Percentiles rank a stretch among this genome's conserved stretches.
These are phyloP conservation scores for Scolecobasidium constrictum DNA, from an alignment of 2,329 filamentous ascomycete genomes.

Conservation along the genomic window DNA sequence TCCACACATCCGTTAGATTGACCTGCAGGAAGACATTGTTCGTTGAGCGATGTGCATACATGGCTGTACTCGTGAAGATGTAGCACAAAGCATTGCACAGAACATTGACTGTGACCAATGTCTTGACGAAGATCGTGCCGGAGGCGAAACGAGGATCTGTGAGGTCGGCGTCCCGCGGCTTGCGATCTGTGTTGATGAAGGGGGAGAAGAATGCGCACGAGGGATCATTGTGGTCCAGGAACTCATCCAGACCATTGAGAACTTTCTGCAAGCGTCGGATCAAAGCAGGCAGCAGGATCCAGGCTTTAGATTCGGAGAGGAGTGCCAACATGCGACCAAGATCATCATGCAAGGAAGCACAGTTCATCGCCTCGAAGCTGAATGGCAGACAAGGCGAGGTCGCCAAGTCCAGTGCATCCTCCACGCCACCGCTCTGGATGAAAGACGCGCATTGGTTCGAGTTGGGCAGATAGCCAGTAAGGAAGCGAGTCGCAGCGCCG, in stretches of 20 bases:
- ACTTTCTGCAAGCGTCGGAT: constrained; percentile 62
- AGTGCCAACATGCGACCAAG: constrained; percentile 65
- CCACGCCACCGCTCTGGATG: constrained; percentile 68
- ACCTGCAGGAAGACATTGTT: constrained; percentile 59
- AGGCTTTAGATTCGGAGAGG: constrained; percentile 69
- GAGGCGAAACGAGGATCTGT: constrained; percentile 30
- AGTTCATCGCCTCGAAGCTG: constrained; percentile 2
- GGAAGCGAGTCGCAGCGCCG: constrained; percentile 64
- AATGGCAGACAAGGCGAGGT: constrained; percentile 66
- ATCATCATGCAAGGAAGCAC: constrained; percentile 33
- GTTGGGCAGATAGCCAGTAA: constrained; percentile 68
- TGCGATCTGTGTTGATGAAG: constrained; percentile 35
- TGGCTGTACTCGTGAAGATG: constrained; percentile 51
- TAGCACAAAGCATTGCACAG: constrained; percentile 65
- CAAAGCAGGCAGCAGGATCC: constrained; percentile 72
- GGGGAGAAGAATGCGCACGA: constrained; percentile 56
- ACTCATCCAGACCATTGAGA: constrained; percentile 55
- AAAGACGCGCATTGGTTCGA: constrained; percentile 61
- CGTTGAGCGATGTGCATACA: constrained; percentile 52
- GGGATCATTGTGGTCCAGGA: constrained; percentile 44
- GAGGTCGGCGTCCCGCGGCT: constrained; percentile 16
- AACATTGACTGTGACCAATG: constrained; percentile 64
- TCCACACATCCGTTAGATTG: constrained; percentile 78
- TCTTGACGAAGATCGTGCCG: constrained; percentile 70
- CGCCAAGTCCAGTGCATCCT: constrained; percentile 73